Evolutionary conservation across 768 basidiomycete genomes (phyloP).

Genomic region (Amanita phalloides): DNA sequence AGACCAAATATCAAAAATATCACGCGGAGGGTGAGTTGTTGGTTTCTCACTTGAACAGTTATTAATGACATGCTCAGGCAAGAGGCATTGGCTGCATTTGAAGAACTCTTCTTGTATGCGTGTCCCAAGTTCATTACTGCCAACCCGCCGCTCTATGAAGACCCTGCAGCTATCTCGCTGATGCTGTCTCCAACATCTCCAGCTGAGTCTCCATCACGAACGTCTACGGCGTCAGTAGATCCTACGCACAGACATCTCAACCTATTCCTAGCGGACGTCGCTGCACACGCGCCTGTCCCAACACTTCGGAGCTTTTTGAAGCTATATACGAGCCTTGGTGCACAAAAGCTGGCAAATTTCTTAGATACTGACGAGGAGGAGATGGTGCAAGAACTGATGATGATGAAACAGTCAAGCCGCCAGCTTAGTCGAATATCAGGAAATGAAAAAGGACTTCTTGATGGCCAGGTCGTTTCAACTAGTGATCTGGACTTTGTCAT

Average conservation of each 20-base stretch:
- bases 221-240: constrained; percentile 36
- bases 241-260: constrained; percentile 77
- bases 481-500: constrained; percentile 96
- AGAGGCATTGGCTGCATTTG: constrained; percentile 70
- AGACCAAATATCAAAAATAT: constrained; percentile 85
- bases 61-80: constrained; percentile 26
- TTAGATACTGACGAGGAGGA: constrained; percentile 88
- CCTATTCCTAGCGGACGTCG: constrained; percentile 77
- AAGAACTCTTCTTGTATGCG: constrained; percentile 89
- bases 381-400: constrained; percentile 95
- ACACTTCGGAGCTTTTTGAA: constrained; percentile 89
- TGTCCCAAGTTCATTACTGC: constrained; percentile 96
- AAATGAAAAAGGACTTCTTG: constrained; percentile 52
- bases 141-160: constrained; percentile 90
- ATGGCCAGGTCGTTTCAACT: constrained; percentile 79
- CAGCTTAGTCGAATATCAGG: constrained; percentile 61
- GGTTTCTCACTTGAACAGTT: neutral
- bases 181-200: constrained; percentile 31
- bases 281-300: constrained; percentile 65
- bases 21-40: constrained; percentile 50
- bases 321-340: constrained; percentile 89
- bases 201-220: constrained; percentile 20
- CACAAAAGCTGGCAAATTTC: constrained; percentile 87
- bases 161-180: constrained; percentile 45
- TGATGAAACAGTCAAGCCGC: constrained; percentile 82